Evolutionary conservation across 73 alveolate genomes (phyloP), one percentile per base, ranked within the genome.

Genomic region (Paramecium caudatum): DNA sequence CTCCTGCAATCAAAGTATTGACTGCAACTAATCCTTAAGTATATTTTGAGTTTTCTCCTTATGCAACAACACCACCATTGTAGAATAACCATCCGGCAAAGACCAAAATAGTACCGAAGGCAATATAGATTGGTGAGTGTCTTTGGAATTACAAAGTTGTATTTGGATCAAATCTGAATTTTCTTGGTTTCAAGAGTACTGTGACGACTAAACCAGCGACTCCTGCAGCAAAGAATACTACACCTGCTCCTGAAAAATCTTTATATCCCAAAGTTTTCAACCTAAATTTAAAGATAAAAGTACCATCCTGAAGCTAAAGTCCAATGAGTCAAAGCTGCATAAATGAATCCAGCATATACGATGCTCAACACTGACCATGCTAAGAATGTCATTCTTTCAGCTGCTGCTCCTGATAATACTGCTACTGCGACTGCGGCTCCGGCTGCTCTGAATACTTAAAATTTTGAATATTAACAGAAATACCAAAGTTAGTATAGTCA

Each of bases 241-340:
- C 88, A 15, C 88, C 88, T 9, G 88, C 88, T 19, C 88, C 88
- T 41, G 88, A 37, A 43, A 74, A 74, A 74, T 74, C 88, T 43
- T 74, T 74, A 13, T 27, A 74, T 74, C 88, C 88, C 12, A 74
- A 37, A 55, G 80, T 55, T 55, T 37, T 55, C n/a, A 55, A 55
- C 80, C 80, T 55, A 19, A 10, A 27, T 1, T 27, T 19, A 13
- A 55, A 27, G 16, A 7, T 15, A 9, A 21, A 13, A 15, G 27
- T 27, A 21, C 88, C 88, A 74, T 41, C 88, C 88, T 43, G 6
- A 0, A 17, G 43, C 65, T 8, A 74, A 74, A 0, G 39, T 36
- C 88, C 88, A 74, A 74, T 74, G 88, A 36, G 47, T 68, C 19
- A 74, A 37, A 17, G 68, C 88, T 3, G 88, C 47, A 74, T 74